Evolutionary conservation across 768 basidiomycete genomes (phyloP).

Genomic region (Phlebiopsis gigantea): DNA sequence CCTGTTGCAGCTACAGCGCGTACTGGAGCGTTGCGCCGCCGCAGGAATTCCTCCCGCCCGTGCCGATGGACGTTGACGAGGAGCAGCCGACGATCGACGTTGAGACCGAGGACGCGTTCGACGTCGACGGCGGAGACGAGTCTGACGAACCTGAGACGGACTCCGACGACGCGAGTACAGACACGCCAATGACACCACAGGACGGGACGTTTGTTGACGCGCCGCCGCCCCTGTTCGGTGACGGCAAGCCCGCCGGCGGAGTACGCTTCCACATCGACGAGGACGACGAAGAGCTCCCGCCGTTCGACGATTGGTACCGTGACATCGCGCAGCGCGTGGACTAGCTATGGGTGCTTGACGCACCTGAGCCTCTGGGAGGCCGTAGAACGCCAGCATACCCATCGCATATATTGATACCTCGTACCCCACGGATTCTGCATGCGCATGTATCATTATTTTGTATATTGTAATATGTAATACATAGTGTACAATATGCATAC

Average conservation of each 20-base stretch:
- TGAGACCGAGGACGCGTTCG: neutral
- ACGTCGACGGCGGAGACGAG: neutral
- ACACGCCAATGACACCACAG: neutral
- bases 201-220: neutral
- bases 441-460: neutral
- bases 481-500: neutral
- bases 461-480: neutral
- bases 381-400: neutral
- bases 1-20: neutral
- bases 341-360: neutral
- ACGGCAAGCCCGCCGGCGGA: neutral
- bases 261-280: constrained; percentile 8
- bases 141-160: neutral
- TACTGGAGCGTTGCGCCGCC: neutral
- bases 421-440: neutral
- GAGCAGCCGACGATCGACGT: neutral
- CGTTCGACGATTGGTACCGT: constrained; percentile 21
- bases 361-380: neutral
- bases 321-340: constrained; percentile 13
- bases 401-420: neutral
- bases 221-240: neutral
- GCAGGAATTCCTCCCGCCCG: neutral
- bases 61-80: neutral
- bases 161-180: constrained; percentile 4
- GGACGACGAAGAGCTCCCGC: constrained; percentile 19